Evolutionary conservation across 1,284 basidiomycete species (phyloP).

Genomic region (Sanghuangporus sanghuang): DNA sequence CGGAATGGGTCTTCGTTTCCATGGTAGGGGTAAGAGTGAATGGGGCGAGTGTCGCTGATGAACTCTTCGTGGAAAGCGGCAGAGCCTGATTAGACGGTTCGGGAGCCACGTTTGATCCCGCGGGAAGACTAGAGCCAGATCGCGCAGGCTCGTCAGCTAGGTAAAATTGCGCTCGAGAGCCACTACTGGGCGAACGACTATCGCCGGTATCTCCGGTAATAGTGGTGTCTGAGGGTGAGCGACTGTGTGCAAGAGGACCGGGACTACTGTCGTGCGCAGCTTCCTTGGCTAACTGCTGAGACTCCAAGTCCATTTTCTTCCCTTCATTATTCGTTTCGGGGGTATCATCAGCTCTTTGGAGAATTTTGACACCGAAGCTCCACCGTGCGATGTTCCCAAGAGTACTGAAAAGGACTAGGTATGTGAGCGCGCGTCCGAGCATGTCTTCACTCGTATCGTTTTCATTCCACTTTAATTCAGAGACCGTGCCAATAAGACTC

Average conservation of each 20-base stretch:
- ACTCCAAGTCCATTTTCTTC: neutral
- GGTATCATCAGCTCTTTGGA: slow-evolving; percentile 60
- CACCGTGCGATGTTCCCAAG: slow-evolving; percentile 82
- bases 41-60: slow-evolving; percentile 3
- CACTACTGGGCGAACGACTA: neutral
- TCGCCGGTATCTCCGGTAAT: neutral
- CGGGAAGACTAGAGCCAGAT: neutral
- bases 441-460: slow-evolving; percentile 83
- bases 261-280: neutral
- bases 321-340: neutral
- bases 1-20: neutral
- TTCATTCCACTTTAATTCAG: slow-evolving; percentile 76
- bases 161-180: neutral
- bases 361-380: slow-evolving; percentile 59
- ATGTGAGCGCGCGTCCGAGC: slow-evolving; percentile 89
- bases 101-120: neutral
- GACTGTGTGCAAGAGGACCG: neutral
- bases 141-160: slow-evolving; percentile 1
- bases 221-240: neutral
- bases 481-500: slow-evolving; percentile 83
- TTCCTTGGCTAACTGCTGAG: neutral
- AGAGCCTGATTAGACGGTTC: neutral
- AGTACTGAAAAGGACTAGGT: slow-evolving; percentile 89
- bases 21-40: neutral
- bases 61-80: slow-evolving; percentile 3